phyloP scores from a whole-genome alignment of 2,329 filamentous ascomycete genomes.

The Stachybotrys echinatus region DNA sequence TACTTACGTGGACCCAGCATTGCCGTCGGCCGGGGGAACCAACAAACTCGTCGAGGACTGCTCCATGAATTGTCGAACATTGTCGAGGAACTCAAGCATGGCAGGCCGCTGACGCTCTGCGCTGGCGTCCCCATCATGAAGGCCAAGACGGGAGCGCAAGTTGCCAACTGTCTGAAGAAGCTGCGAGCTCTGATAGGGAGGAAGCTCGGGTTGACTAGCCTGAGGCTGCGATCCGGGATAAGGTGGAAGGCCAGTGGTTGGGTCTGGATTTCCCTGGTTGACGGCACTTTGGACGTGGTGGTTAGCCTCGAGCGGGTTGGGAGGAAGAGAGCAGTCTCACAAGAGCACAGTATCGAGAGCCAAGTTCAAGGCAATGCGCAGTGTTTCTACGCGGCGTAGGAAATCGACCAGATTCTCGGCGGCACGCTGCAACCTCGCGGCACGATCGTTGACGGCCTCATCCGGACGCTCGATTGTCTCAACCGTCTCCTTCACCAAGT shows the following conservation, averaged over 20 bases:
- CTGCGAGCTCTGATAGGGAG: slow-evolving; percentile 19
- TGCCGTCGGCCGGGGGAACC: neutral
- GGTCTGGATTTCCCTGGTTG: neutral
- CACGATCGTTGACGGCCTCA: slow-evolving; percentile 5
- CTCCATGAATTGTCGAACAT: slow-evolving; percentile 16
- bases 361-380: slow-evolving; percentile 15
- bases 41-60: slow-evolving; percentile 6
- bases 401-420: slow-evolving; percentile 14
- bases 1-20: neutral
- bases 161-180: slow-evolving; percentile 15
- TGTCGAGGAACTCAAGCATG: slow-evolving; percentile 14
- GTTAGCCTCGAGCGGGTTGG: neutral
- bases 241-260: slow-evolving; percentile 2
- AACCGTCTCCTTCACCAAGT: slow-evolving; percentile 14
- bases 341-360: slow-evolving; percentile 7
- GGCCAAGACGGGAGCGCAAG: slow-evolving; percentile 11
- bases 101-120: slow-evolving; percentile 11
- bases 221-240: slow-evolving; percentile 10
- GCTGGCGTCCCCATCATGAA: slow-evolving; percentile 13
- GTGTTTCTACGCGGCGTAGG: slow-evolving; percentile 10
- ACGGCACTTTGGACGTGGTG: slow-evolving; percentile 5
- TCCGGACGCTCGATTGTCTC: slow-evolving; percentile 11
- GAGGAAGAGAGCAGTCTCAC: neutral
- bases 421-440: slow-evolving; percentile 15
- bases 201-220: slow-evolving; percentile 12